Evolutionary conservation across 345 rosid species (phyloP), one percentile per base, ranked within the genome.

Genomic region (Clausena lansium): DNA sequence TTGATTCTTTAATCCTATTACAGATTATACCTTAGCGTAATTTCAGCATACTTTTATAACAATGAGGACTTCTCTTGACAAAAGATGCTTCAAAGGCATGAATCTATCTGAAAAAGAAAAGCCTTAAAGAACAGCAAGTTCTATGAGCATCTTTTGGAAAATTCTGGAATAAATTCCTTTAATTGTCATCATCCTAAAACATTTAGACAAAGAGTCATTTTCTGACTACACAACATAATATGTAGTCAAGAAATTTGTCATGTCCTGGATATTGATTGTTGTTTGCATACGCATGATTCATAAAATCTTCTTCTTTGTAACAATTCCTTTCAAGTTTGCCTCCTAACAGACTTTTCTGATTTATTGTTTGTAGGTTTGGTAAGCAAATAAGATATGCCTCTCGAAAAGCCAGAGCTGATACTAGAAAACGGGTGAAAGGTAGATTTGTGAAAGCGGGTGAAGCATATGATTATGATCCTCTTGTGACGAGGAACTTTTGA

Each of bases 371-470:
- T 65, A 95, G 98, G 70, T 95, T 92, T 63, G 91, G 92, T 8
- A 93, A 95, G 70, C 95, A 95, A 80, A 95, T 95, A 83, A 85
- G 95, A 81, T 95, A 95, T 74, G 95, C 92, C 59, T 90, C 97
- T 19, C 90, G 97, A 2, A 94, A 94, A 88, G 97, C 94, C 59
- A 91, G 98, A 81, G 98, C 98, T 36, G 97, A 95, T 74, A 91
- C 94, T 10, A 92, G 98, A 81, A 95, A 90, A 79, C 85, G 98
- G 15, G 98, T 90, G 77, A 95, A 95, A 82, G 98, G 98, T 35
- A 88, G 98, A 86, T 95, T 95, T 82, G 98, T 95, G 77, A 93
- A 95, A 86, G 92, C 95, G 6, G 95, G 97, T 17, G 98, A 95
- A 81, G 83, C 81, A 17, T 88, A 90, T 79, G 98, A 91, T 65